Evolutionary conservation across 2,329 filamentous ascomycete species (phyloP), one percentile per base, ranked within the genome.

Genomic region (Hypoxylon sp.): DNA sequence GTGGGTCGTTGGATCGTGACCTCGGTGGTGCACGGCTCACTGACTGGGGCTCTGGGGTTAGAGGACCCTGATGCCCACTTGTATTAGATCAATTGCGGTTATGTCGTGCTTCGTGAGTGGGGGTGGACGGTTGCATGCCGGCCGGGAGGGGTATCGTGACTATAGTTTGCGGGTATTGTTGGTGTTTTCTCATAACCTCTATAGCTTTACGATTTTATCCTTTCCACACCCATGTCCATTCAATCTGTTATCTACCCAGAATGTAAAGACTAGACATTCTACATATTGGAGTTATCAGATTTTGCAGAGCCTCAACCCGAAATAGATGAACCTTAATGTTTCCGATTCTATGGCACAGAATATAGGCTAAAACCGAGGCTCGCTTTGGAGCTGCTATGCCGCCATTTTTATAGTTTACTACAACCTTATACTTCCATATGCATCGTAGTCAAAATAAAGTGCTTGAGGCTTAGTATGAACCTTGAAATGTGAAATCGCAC

Each of bases 81-180:
- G 64, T 72, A 73, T 30, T 65, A 68, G 38, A 76, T 67, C 14
- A 75, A 67, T 17, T 73, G 66, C 17, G 74, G 75, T 32, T 72
- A 74, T 1, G 75, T 74, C 7, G 64, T 74, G 5, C 32, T 82
- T 89, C 73, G 69, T 76, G 74, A 75, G 93, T 89, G 56, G 86
- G 82, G 4, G 75, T 19, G 65, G 72, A 56, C 14, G 72, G 66
- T 4, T 60, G 30, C 5, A 72, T 48, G 56, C 68, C 72, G n/a
- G 68, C 69, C 9, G 77, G 76, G 9, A 79, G 68, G 13, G 66
- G 73, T 13, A 76, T 65, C 83, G 83, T 72, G 79, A 80, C 71
- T 83, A 84, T 75, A 85, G 80, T 63, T 34, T 63, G 59, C 32
- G 2, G 72, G 48, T 75, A 76, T 76, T 34, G 23, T 25, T 32